Base-by-base conservation (phyloP, 495 filamentous ascomycete genomes). In the Penicillium dipodomyicola region DNA sequence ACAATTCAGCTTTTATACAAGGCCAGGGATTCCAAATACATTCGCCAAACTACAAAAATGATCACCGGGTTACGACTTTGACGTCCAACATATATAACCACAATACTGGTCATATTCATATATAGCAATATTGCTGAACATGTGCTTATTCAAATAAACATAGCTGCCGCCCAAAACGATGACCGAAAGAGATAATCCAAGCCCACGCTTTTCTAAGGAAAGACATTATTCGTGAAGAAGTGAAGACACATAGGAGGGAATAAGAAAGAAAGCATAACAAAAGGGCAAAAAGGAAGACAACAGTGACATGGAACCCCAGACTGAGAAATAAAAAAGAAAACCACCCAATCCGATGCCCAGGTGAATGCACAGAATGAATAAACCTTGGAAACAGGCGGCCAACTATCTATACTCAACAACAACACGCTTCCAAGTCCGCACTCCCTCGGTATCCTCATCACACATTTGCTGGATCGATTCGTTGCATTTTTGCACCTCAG, bases 361-460 rank as follows among this genome's bases (percentile, higher is more conserved):
- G 22, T 12, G 27, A 61, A 49, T 25, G 49, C 12, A 60, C 32
- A 22, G 43, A 49, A 20, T 32, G 42, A 43, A 47, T 46, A 43
- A 53, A 49, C 30, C 30, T 12, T 0, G 44, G 14, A 41, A 35
- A 30, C 49, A 49, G 37, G 19, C 32, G 41, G 4, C 5, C 15
- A 29, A 22, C 60, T 63, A 77, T 52, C 56, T 67, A 54, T 77
- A 77, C 57, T 77, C 71, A 20, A 75, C 56, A 42, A 74, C 62
- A 23, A 69, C 49, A 37, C 74, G 61, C 46, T 60, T 60, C 67
- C 70, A 77, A 20, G 65, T 69, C 5, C 72, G 66, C 33, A 58
- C 57, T 4, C 70, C 74, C 25, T 67, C 60, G 14, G 52, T 59
- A 52, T 74, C 72, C 33, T 58, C 64, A 41, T 74, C 65, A n/a